Base-by-base conservation (phyloP, 768 basidiomycete species). In the Suillus discolor region DNA sequence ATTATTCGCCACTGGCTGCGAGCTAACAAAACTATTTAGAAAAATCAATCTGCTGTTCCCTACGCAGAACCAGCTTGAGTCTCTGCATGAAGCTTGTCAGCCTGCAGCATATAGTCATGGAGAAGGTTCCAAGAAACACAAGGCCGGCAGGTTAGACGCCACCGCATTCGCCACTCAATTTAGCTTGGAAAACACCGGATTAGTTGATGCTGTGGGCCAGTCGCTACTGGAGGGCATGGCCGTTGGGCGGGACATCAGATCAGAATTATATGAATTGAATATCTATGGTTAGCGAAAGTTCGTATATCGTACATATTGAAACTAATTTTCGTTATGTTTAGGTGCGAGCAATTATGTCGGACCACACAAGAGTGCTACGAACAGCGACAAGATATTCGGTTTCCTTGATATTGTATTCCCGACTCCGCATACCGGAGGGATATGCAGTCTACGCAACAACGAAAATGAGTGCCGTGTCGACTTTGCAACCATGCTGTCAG, bases 321-420 rank as follows among this genome's bases (percentile, higher is more conserved):
- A 16, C 4, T 12, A 31, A 44, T 39, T 18, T 54, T 15, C 3
- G 2, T 45, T 13, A 16, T 28, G 38, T 11, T 5, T 60, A 83
- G 82, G 76, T 1, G 69, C 78, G 55, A 84, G 75, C 12, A 79
- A 79, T 0, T 85, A 83, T 69, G 86, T 85, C 77, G 84, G 84
- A 67, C 47, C 81, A 1, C 85, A 85, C 67, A 76, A 80, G 49
- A 86, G 85, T 65, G 84, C 84, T 0, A 83, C 82, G 6, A 79
- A 80, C 9, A 69, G 73, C 9, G 73, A 76, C 9, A 68, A 69
- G 34, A 85, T 86, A 80, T 81, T 87, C 44, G 85, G 82, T 1
- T 85, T 85, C 1, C 78, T 88, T 11, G 80, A 86, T 1, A 67
- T 86, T 41, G 77, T 83, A n/a, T 79, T 85, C 60, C 85, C 85